phyloP scores from a whole-genome alignment of 768 basidiomycete genomes.

The Podaxis sp. region DNA sequence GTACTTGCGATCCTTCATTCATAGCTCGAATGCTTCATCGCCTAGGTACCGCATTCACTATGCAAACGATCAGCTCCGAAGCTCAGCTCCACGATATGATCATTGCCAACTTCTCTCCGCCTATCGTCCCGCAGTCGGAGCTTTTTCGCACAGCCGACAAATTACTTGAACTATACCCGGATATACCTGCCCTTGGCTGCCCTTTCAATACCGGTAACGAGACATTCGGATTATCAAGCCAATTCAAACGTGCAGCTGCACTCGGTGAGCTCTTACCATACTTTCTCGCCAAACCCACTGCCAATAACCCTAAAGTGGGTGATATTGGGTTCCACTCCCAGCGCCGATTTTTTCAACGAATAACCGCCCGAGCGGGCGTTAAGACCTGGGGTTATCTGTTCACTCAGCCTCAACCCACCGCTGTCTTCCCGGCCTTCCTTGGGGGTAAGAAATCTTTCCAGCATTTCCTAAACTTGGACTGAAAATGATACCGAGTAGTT shows the following conservation, averaged over 20 bases:
- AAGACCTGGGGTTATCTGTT: constrained; percentile 44
- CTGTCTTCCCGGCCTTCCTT: constrained; percentile 17
- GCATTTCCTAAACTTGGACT: too few species aligned
- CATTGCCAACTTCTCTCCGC: constrained; percentile 28
- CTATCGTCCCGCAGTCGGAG: constrained; percentile 22
- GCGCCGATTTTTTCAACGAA: constrained; percentile 39
- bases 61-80: constrained; percentile 23
- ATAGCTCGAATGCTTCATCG: background rate
- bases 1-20: too few species aligned
- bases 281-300: background rate
- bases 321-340: constrained; percentile 40
- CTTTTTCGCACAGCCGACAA: constrained; percentile 24
- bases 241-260: constrained; percentile 32
- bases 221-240: constrained; percentile 39
- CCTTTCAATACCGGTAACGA: constrained; percentile 47
- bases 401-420: constrained; percentile 34
- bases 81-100: constrained; percentile 26
- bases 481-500: constrained; percentile 20
- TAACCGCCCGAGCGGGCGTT: constrained; percentile 35
- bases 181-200: constrained; percentile 40
- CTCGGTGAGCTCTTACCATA: constrained; percentile 22
- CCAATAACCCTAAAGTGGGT: constrained; percentile 24
- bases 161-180: constrained; percentile 41
- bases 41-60: constrained; percentile 37
- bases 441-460: constrained; percentile 27